phyloP scores from a whole-genome alignment of 345 rosid species.

The Pistacia atlantica region DNA sequence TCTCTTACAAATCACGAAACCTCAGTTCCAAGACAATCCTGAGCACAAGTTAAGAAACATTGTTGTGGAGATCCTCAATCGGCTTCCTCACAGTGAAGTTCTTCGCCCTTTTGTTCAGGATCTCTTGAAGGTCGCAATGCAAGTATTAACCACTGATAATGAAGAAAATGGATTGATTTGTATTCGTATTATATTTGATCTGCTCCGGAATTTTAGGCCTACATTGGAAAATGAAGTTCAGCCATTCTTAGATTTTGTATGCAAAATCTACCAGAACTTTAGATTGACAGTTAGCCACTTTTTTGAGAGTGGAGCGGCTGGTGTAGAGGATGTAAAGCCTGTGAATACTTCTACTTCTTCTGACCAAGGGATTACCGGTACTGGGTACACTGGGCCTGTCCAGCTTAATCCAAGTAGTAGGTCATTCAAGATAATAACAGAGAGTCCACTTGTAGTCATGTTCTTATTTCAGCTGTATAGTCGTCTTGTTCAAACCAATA shows the following conservation, averaged over 20 bases:
- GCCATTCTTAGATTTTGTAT: slow-evolving; percentile 92
- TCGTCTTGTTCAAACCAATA: slow-evolving; percentile 94
- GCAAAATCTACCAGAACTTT: slow-evolving; percentile 93
- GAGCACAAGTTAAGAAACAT: slow-evolving; percentile 93
- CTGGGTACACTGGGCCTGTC: slow-evolving; percentile 57
- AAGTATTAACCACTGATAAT: slow-evolving; percentile 89
- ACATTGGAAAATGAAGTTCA: slow-evolving; percentile 92
- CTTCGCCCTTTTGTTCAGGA: slow-evolving; percentile 99
- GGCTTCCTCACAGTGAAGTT: slow-evolving; percentile 95
- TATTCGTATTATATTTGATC: slow-evolving; percentile 90
- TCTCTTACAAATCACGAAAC: slow-evolving; percentile 74
- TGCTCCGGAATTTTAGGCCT: slow-evolving; percentile 93
- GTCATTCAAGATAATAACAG: slow-evolving; percentile 95
- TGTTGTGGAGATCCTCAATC: slow-evolving; percentile 92
- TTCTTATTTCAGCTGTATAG: slow-evolving; percentile 91
- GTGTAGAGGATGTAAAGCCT: slow-evolving; percentile 75
- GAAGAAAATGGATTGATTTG: slow-evolving; percentile 97
- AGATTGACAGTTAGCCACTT: slow-evolving; percentile 82
- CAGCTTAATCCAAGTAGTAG: slow-evolving; percentile 92
- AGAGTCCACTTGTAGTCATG: slow-evolving; percentile 99
- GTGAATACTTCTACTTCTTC: slow-evolving; percentile 68
- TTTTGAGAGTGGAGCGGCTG: slow-evolving; percentile 61
- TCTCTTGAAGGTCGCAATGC: slow-evolving; percentile 95
- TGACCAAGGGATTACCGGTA: slow-evolving; percentile 62
- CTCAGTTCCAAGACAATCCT: slow-evolving; percentile 77